Evolutionary conservation across 2,329 filamentous ascomycete species (phyloP).

Genomic region (Botrytis paeoniae): DNA sequence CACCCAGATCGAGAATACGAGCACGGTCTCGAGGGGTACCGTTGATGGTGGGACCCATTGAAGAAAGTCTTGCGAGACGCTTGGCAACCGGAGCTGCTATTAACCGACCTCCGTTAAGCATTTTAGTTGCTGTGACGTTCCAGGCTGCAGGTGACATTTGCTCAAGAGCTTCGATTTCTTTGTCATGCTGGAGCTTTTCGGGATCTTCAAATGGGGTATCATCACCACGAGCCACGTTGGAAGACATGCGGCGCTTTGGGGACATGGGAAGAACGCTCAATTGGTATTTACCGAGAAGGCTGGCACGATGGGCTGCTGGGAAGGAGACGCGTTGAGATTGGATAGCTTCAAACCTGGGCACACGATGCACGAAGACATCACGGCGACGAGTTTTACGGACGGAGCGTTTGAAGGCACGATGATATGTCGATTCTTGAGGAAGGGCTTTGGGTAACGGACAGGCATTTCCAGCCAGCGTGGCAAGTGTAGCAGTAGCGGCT

Average conservation of each 20-base stretch:
- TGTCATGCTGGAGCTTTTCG: slow-evolving; percentile 64
- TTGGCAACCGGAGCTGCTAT: slow-evolving; percentile 63
- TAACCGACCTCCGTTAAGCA: slow-evolving; percentile 62
- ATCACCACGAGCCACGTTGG: slow-evolving; percentile 71
- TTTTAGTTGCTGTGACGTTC: slow-evolving; percentile 59
- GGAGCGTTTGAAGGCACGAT: slow-evolving; percentile 79
- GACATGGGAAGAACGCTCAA: slow-evolving; percentile 66
- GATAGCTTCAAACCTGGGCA: slow-evolving; percentile 81
- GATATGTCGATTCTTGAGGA: slow-evolving; percentile 75
- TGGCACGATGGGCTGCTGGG: slow-evolving; percentile 69
- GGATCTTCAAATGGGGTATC: slow-evolving; percentile 61
- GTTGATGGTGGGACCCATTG: slow-evolving; percentile 45
- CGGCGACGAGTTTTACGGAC: slow-evolving; percentile 60
- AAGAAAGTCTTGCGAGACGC: slow-evolving; percentile 55
- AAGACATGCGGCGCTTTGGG: slow-evolving; percentile 68
- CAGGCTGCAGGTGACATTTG: slow-evolving; percentile 63
- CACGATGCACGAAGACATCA: slow-evolving; percentile 82
- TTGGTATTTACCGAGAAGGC: slow-evolving; percentile 82
- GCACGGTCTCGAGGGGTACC: slow-evolving; percentile 52
- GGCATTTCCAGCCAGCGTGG: slow-evolving; percentile 33
- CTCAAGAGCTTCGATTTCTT: slow-evolving; percentile 74
- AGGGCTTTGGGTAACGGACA: slow-evolving; percentile 49
- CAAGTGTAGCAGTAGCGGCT: slow-evolving; percentile 18
- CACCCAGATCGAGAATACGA: slow-evolving; percentile 81
- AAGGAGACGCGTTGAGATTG: slow-evolving; percentile 79